Evolutionary conservation across 2,329 filamentous ascomycete genomes (phyloP).

Genomic region (Clarireedia sp.): DNA sequence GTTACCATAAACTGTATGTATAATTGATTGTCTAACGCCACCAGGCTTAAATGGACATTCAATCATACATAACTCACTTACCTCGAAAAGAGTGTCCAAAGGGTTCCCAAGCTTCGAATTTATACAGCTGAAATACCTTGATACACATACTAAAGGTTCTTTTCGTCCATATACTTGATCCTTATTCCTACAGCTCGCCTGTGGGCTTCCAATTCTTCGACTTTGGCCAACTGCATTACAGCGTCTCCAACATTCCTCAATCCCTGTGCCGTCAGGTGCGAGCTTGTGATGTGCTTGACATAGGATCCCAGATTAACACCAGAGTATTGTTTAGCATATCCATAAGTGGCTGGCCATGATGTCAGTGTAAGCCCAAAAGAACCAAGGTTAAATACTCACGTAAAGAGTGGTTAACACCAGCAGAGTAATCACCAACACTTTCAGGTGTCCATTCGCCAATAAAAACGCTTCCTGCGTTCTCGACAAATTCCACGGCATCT

Average conservation of each 20-base stretch:
- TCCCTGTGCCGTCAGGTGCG: constrained; percentile 78
- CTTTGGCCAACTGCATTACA: constrained; percentile 90
- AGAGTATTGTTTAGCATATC: constrained; percentile 96
- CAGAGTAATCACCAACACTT: constrained; percentile 95
- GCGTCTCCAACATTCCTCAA: constrained; percentile 77
- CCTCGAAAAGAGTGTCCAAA: too few relatives aligned
- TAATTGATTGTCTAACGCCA: too few relatives aligned
- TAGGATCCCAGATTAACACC: constrained; percentile 95
- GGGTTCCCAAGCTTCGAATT: too few relatives aligned
- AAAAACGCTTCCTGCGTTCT: constrained; percentile 94
- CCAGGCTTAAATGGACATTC: too few relatives aligned
- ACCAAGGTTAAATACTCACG: constrained; percentile 54
- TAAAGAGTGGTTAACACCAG: constrained; percentile 93
- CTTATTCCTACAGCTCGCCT: constrained; percentile 63
- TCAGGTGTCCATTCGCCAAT: constrained; percentile 95
- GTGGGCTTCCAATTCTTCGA: constrained; percentile 93
- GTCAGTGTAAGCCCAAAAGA: background rate
- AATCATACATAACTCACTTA: too few relatives aligned
- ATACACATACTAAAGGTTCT: constrained; percentile 8
- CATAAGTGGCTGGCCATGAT: constrained; percentile 69
- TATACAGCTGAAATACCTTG: background rate
- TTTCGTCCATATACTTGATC: constrained; percentile 39
- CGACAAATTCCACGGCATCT: constrained; percentile 65
- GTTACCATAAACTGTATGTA: too few relatives aligned
- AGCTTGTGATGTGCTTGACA: constrained; percentile 95